Base-by-base conservation (phyloP, 768 basidiomycete species). In the Macrolepiota albuminosa region DNA sequence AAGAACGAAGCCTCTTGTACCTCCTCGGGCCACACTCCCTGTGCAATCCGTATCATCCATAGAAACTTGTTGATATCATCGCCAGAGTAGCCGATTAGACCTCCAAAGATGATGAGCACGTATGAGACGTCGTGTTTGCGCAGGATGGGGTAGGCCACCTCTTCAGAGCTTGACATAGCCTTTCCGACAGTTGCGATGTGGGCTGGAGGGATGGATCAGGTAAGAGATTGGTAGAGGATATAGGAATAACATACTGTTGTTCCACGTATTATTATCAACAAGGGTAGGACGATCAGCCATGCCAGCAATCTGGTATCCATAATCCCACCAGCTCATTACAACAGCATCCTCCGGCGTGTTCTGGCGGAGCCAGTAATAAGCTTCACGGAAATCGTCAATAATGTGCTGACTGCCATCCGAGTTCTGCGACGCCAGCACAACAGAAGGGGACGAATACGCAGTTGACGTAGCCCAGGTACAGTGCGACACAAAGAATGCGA, bases 41-140 rank as follows among this genome's bases (percentile, higher is more conserved):
- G 94, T 5, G 93, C 86, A 64, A 94, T 93, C 57, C 92, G 86
- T 60, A 98, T 88, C 93, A 98, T 98, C 95, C 95, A 98, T 52
- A 99, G 75, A 84, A 98, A 99, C 76, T 99, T 99, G 85, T 99
- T 99, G 79, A 99, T 91, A 71, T 99, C 97, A 71, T 99, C 97
- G 14, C 96, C 97, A 24, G 94, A 96, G 74, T 98, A 99, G 8
- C 95, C 97, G 57, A 98, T 79, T 43, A 99, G 80, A 48, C 95
- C 96, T 43, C 97, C 97, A 70, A 98, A 98, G 74, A 99, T 98
- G 74, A 98, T 81, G 53, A 99, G 86, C 54, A 99, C 88, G 71
- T 99, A 98, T 71, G 94, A 92, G 54, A 98, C 97, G 68, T 99
- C 94, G 71, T 99, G 97, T 73, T 97, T 93, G 61, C 93, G 85